Base-by-base conservation (phyloP, 805 yeast genomes). In the Wickerhamomyces sydowiorum region DNA sequence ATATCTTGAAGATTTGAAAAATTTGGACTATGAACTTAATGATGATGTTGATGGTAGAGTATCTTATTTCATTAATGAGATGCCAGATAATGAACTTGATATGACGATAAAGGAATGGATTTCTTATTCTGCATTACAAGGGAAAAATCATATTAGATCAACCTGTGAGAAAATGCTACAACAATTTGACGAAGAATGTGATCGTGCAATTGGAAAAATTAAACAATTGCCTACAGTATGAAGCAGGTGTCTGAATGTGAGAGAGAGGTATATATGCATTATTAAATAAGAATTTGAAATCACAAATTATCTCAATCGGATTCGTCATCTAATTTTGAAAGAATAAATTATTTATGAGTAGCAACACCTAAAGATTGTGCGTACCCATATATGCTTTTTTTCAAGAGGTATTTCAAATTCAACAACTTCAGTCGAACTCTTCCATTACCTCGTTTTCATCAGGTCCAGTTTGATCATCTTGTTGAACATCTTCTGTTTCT, bases 61-160 rank as follows among this genome's bases (percentile, higher is more conserved):
- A 19, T 76, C 86, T 0, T 67, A 68, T 38, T 84, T 84, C 52
- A 76, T 83, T 7, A 70, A 79, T 1, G 78, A 77, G 34, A 78
- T 85, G 77, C 90, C 91, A 0, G 78, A 73, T 24, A 75, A 74
- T 21, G 89, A 85, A 53, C 66, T 85, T 50, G 68, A 75, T 12
- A 78, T 82, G 82, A 76, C 84, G 0, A 73, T 87, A n/a, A 69
- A 71, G 38, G 76, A 83, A 45, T 88, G 95, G 95, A 61, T 85
- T 18, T 54, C 55, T 24, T 66, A 71, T 48, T 73, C 74, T 51
- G 84, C 87, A 0, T 60, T 62, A 12, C 75, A 73, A 47, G 80
- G 84, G 19, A 71, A 71, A 33, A 59, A 59, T 22, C 65, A 76
- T 37, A 65, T 82, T 6, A 57, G 66, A 27, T 66, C 66, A 23